Conservation (phyloP, 106 monocot genomes). For the Dendrobium chrysotoxum region DNA sequence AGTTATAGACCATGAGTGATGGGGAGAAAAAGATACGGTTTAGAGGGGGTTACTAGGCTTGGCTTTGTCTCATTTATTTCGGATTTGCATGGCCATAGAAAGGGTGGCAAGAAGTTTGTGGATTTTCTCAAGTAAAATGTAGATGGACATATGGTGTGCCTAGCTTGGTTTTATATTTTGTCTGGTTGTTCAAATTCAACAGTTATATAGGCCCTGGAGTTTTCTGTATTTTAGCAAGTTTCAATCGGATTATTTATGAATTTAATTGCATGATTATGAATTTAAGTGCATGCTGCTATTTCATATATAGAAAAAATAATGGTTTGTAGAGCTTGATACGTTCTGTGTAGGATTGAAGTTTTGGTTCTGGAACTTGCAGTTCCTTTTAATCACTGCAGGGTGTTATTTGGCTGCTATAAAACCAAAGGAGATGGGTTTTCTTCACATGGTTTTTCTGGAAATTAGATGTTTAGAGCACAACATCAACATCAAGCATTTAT, state of each 20-base stretch:
- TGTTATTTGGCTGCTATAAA: background rate
- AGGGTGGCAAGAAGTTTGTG: background rate
- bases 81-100: background rate
- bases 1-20: background rate
- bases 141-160: background rate
- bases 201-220: background rate
- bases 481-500: no score
- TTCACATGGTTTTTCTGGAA: background rate
- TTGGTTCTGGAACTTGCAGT: background rate
- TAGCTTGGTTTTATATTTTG: background rate
- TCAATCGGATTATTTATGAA: background rate
- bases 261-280: background rate
- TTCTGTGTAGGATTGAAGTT: background rate
- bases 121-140: background rate
- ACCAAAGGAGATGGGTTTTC: background rate
- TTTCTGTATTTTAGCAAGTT: background rate
- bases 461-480: background rate
- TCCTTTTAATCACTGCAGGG: background rate
- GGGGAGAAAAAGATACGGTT: no score
- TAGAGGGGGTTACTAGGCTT: no score
- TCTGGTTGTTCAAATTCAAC: background rate
- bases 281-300: background rate
- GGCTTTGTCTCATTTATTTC: background rate
- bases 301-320: no score
- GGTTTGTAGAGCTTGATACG: no score